Conservation (phyloP, 768 basidiomycete genomes). For the Asterophora parasitica region DNA sequence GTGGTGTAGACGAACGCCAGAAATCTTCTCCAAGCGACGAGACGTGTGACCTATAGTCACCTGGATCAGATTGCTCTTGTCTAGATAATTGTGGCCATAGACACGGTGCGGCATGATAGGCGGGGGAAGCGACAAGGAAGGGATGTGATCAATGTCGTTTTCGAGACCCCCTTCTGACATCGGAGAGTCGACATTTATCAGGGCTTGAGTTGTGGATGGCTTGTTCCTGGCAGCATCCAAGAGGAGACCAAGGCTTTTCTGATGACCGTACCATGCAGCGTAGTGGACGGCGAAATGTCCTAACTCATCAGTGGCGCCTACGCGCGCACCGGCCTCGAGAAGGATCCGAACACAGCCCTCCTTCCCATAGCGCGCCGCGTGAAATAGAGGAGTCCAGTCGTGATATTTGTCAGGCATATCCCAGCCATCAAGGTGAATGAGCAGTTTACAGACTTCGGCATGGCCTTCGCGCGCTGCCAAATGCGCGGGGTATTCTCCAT, state of each 20-base stretch:
- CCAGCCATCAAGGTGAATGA: constrained; percentile 73
- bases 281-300: constrained; percentile 86
- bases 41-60: constrained; percentile 75
- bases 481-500: constrained; percentile 97
- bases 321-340: constrained; percentile 71
- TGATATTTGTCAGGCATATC: constrained; percentile 93
- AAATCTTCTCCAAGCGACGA: constrained; percentile 26
- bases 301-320: constrained; percentile 78
- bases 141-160: constrained; percentile 86
- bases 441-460: constrained; percentile 71
- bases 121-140: constrained; percentile 90
- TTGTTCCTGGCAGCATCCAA: constrained; percentile 37
- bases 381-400: constrained; percentile 97
- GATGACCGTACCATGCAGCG: constrained; percentile 94
- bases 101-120: constrained; percentile 98
- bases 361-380: constrained; percentile 87
- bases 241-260: constrained; percentile 58
- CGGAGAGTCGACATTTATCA: constrained; percentile 33
- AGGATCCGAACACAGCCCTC: constrained; percentile 70
- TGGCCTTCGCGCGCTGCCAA: constrained; percentile 93
- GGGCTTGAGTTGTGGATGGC: constrained; percentile 20
- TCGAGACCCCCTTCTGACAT: constrained; percentile 39
- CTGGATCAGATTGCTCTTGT: constrained; percentile 80
- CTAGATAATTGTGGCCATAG: constrained; percentile 95
- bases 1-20: constrained; percentile 64